Evolutionary conservation across 2,329 filamentous ascomycete species (phyloP).

Genomic region (Cercospora sp.): DNA sequence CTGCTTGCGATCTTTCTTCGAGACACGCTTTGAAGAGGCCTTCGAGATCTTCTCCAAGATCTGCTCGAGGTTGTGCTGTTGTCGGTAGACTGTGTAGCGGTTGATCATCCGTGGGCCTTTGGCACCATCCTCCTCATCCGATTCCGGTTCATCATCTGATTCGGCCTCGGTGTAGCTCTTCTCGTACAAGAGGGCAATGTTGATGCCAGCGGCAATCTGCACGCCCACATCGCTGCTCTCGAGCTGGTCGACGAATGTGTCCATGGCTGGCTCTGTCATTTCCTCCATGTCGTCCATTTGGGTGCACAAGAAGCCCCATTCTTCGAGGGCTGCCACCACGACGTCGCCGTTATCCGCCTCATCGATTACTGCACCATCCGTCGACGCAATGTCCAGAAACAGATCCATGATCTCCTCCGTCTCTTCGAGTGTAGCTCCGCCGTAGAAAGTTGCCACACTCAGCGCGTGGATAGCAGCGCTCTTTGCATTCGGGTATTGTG

Average conservation of each 20-base stretch:
- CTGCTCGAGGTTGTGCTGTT: conserved; percentile 61
- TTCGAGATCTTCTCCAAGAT: conserved; percentile 61
- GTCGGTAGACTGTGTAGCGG: conserved; percentile 67
- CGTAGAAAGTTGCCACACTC: conserved; percentile 70
- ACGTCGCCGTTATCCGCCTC: conserved; percentile 69
- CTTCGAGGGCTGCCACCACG: conserved; percentile 71
- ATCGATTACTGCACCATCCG: conserved; percentile 71
- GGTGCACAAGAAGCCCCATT: conserved; percentile 79
- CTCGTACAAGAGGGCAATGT: conserved; percentile 81
- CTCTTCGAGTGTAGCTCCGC: conserved; percentile 68
- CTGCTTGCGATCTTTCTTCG: conserved; percentile 65
- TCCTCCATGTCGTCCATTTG: conserved; percentile 72
- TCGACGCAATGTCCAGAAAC: conserved; percentile 74
- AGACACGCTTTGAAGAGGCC: conserved; percentile 61
- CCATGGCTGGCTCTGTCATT: conserved; percentile 69
- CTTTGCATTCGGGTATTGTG: conserved; percentile 64
- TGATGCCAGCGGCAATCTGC: conserved; percentile 74
- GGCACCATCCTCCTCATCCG: conserved; percentile 49
- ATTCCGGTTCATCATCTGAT: conserved; percentile 53
- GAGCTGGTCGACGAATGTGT: conserved; percentile 82
- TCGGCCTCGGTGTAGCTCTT: conserved; percentile 62
- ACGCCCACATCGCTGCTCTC: conserved; percentile 71
- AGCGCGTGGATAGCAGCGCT: conserved; percentile 72
- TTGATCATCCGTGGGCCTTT: conserved; percentile 53
- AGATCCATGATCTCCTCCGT: conserved; percentile 71